Percentiles rank a stretch among this genome's conserved stretches.
Conservation (phyloP, 139 green algal genomes). For the Axilococcus clingmanii region DNA sequence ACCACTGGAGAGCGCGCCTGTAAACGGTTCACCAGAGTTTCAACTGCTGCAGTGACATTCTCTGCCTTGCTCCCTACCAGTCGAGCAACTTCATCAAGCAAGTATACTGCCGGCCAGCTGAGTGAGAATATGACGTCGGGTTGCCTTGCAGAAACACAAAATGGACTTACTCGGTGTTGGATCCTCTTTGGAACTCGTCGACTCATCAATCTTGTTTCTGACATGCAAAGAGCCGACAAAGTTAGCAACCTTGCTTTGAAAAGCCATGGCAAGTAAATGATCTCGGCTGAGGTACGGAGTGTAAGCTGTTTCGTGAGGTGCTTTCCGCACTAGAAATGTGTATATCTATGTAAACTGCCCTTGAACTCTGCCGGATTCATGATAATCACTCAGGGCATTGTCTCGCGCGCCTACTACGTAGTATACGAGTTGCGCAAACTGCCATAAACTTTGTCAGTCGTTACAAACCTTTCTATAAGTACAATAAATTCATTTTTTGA, state of each 20-base stretch:
- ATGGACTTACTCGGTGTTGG: constrained; percentile 33
- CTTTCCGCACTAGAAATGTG: too few species aligned
- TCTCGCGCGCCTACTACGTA: too few species aligned
- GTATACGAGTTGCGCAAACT: too few species aligned
- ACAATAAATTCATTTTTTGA: too few species aligned
- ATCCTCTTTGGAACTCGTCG: constrained; percentile 40
- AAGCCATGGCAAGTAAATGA: too few species aligned
- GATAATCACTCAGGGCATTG: too few species aligned
- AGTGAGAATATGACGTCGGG: neutral
- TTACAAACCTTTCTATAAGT: too few species aligned
- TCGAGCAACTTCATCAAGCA: constrained; percentile 64
- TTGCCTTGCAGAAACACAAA: neutral
- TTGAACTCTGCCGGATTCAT: too few species aligned
- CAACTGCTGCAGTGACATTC: constrained; percentile 28
- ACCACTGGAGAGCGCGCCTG: constrained; percentile 41
- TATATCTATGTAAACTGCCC: too few species aligned
- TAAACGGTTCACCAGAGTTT: constrained; percentile 43
- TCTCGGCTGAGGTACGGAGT: too few species aligned
- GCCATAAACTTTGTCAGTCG: too few species aligned
- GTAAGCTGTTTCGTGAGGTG: too few species aligned
- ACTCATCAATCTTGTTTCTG: constrained; percentile 39
- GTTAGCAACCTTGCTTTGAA: neutral
- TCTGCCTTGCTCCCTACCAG: constrained; percentile 29
- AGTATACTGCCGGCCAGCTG: constrained; percentile 46
- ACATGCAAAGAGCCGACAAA: constrained; percentile 17